phyloP scores from a whole-genome alignment of 345 rosid genomes.

The Heritiera littoralis region DNA sequence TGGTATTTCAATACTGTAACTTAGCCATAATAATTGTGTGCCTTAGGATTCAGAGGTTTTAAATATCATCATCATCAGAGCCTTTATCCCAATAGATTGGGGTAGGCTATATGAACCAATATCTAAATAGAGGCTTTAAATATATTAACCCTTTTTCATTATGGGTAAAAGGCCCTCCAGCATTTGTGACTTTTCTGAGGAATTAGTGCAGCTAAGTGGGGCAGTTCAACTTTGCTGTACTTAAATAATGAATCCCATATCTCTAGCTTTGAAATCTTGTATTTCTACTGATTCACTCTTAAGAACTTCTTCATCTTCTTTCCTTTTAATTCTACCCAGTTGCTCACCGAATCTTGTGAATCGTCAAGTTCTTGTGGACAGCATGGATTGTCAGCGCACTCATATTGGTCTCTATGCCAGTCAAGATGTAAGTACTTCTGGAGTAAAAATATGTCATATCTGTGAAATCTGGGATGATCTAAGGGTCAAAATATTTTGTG shows the following conservation, averaged over 20 bases:
- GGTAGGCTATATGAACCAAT: no score
- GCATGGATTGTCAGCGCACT: slow-evolving; percentile 79
- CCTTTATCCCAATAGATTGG: no score
- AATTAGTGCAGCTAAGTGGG: neutral
- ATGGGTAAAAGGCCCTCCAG: neutral
- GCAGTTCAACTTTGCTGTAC: slow-evolving; percentile 8
- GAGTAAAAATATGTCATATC: neutral
- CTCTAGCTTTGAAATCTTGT: neutral
- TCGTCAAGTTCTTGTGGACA: slow-evolving; percentile 81
- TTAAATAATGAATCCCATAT: slow-evolving; percentile 10
- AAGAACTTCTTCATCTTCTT: neutral
- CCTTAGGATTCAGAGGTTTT: neutral
- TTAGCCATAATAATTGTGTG: slow-evolving; percentile 11
- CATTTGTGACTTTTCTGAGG: neutral
- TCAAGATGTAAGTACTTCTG: slow-evolving; percentile 67
- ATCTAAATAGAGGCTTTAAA: neutral
- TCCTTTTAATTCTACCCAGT: slow-evolving; percentile 42
- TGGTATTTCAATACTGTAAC: neutral
- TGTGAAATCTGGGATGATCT: neutral
- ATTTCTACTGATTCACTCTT: slow-evolving; percentile 12
- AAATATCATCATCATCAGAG: no score
- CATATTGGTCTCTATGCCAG: slow-evolving; percentile 92
- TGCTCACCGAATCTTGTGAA: slow-evolving; percentile 84
- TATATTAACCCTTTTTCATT: neutral
- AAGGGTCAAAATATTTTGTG: slow-evolving; percentile 7